Evolutionary conservation across 768 basidiomycete species (phyloP), one percentile per base, ranked within the genome.

Genomic region (Agaricus sinodeliciosus): DNA sequence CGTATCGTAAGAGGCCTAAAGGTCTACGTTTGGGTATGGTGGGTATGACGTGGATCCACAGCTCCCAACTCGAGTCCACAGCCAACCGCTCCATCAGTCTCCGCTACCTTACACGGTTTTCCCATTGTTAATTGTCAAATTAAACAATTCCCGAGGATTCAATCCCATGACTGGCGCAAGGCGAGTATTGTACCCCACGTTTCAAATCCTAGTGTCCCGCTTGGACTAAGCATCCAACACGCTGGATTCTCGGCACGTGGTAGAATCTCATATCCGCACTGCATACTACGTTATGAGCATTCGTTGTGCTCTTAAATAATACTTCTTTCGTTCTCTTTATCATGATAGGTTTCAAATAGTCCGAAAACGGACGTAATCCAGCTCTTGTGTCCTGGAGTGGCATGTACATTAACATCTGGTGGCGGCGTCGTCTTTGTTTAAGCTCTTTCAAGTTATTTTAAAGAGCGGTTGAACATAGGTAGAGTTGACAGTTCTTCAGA

Each of bases 21-120:
- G n/a, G 6, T n/a, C 8, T n/a, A 46, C n/a, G 13, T 28, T 16
- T 28, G 8, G 19, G 9, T 28, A 18, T 15, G 3, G 9, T 18
- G n/a, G n/a, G 11, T 11, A 9, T 25, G 49, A 43, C 22, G 37
- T 45, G 37, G 39, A 53, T 52, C 43, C 36, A 52, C 26, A 45
- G 15, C 37, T 52, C 43, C 43, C 37, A 46, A 53, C 51, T 45
- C 44, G 36, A 53, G 51, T 53, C 51, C 51, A 50, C 41, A 42
- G 31, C 15, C 16, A 22, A 25, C 36, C 39, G 36, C 47, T 18
- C 15, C 19, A 22, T 22, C 43, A 26, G 40, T 15, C 27, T 26
- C 19, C 13, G 36, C 25, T 4, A 16, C n/a, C n/a, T n/a, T n/a
- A n/a, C n/a, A n/a, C n/a, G n/a, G n/a, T n/a, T n/a, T 43, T 18